Conservation (phyloP, 768 basidiomycete species). For the Collybia sordida region DNA sequence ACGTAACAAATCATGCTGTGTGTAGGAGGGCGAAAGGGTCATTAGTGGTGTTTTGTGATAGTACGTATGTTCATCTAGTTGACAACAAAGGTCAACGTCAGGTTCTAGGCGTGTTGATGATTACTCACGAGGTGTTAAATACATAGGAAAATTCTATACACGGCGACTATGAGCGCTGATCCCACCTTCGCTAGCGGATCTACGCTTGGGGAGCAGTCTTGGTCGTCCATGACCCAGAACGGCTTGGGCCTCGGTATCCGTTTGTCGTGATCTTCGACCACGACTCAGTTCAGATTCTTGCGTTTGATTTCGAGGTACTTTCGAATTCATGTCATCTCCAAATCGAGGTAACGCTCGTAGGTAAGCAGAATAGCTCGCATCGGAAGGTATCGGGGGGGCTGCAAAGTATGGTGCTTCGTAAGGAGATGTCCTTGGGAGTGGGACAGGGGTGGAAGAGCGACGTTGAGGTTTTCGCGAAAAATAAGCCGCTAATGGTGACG, state of each 20-base stretch:
- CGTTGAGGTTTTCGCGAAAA: slow-evolving; percentile 28
- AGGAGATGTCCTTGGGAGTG: slow-evolving; percentile 35
- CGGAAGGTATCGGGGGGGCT: slow-evolving; percentile 30
- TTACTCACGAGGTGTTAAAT: not conserved
- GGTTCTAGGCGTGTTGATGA: not conserved
- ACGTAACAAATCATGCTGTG: no score
- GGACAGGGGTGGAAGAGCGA: slow-evolving; percentile 28
- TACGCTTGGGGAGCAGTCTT: slow-evolving; percentile 21
- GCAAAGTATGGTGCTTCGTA: slow-evolving; percentile 49
- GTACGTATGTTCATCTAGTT: no score
- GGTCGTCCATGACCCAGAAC: slow-evolving; percentile 3
- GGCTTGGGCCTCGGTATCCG: not conserved
- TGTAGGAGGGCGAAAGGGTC: slow-evolving; percentile 10
- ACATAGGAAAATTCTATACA: not conserved
- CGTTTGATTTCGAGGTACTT: slow-evolving; percentile 5
- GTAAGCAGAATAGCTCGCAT: slow-evolving; percentile 17
- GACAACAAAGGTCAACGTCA: no score
- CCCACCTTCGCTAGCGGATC: slow-evolving; percentile 33
- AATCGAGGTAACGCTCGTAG: slow-evolving; percentile 23
- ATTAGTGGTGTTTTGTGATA: no score
- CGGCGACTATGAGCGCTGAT: slow-evolving; percentile 11
- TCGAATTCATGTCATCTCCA: slow-evolving; percentile 20
- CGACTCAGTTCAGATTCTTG: not conserved
- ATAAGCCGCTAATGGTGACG: slow-evolving; percentile 16
- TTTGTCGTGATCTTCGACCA: not conserved